Evolutionary conservation across 2,329 filamentous ascomycete species (phyloP).

Genomic region (Lachnellula willkommii): DNA sequence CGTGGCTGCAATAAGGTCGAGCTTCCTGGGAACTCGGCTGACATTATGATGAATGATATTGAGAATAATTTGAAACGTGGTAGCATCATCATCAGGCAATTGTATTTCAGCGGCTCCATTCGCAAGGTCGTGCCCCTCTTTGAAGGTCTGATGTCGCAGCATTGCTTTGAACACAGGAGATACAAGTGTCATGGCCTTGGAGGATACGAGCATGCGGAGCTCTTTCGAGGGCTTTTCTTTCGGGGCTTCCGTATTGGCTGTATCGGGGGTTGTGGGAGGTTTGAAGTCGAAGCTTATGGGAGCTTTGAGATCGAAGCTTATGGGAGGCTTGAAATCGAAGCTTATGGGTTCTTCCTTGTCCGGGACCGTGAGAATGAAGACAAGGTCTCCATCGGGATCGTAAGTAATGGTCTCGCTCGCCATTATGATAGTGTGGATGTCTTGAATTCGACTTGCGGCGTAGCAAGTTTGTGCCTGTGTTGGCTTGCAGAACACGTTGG

Average conservation of each 20-base stretch:
- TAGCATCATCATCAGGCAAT: conserved; percentile 21
- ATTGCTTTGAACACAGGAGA: conserved; percentile 26
- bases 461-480: too few species aligned
- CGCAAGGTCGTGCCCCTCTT: conserved; percentile 15
- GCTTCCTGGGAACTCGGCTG: conserved; percentile 20
- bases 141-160: conserved; percentile 14
- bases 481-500: too few species aligned
- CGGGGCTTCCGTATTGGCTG: too few species aligned
- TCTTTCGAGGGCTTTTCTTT: not conserved
- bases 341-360: too few species aligned
- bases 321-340: too few species aligned
- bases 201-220: conserved; percentile 9
- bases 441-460: too few species aligned
- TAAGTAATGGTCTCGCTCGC: not conserved
- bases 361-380: too few species aligned
- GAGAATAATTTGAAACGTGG: conserved; percentile 26
- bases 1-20: conserved; percentile 26
- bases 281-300: too few species aligned
- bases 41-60: conserved; percentile 26
- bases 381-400: conserved; percentile 10
- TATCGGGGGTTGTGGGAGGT: too few species aligned
- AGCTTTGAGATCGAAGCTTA: too few species aligned
- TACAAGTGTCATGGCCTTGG: conserved; percentile 16
- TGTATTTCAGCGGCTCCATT: conserved; percentile 11
- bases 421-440: not conserved